These are phyloP conservation scores for Dendrocalamus sinicus DNA, from an alignment of 176 grass and related monocot species.

Conservation along the genomic window DNA sequence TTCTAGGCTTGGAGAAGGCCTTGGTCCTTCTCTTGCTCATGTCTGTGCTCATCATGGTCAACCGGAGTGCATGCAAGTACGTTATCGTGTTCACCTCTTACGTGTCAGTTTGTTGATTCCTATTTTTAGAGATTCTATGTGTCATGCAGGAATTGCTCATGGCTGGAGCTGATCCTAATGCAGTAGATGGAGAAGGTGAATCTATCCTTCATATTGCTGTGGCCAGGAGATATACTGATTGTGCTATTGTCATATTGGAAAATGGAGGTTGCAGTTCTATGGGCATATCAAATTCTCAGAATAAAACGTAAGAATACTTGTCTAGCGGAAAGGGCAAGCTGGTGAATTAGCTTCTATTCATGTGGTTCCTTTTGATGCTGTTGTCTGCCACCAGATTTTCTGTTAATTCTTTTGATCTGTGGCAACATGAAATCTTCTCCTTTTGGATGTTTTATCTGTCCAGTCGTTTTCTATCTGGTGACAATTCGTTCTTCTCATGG, in stretches of 20 bases:
- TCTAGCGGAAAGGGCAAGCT: slow-evolving; percentile 16
- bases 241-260: slow-evolving; percentile 93
- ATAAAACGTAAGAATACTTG: slow-evolving; percentile 82
- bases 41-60: slow-evolving; percentile 97
- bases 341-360: slow-evolving; percentile 33
- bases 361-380: slow-evolving; percentile 22
- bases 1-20: slow-evolving; percentile 79
- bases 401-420: slow-evolving; percentile 20
- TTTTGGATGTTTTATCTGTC: slow-evolving; percentile 25
- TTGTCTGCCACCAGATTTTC: background rate
- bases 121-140: slow-evolving; percentile 34
- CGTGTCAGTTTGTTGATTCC: slow-evolving; percentile 38
- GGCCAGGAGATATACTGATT: slow-evolving; percentile 86
- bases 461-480: slow-evolving; percentile 19
- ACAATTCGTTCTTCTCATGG: slow-evolving; percentile 39
- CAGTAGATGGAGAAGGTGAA: slow-evolving; percentile 88
- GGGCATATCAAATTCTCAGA: slow-evolving; percentile 71
- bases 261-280: slow-evolving; percentile 98
- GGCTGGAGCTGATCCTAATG: slow-evolving; percentile 95
- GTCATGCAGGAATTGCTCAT: slow-evolving; percentile 81
- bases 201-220: slow-evolving; percentile 91
- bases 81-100: slow-evolving; percentile 32
- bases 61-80: slow-evolving; percentile 92
- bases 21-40: slow-evolving; percentile 87
- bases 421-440: slow-evolving; percentile 18